phyloP scores from a whole-genome alignment of 1,139 yeast species.

The Trichomonascaceae sp. region DNA sequence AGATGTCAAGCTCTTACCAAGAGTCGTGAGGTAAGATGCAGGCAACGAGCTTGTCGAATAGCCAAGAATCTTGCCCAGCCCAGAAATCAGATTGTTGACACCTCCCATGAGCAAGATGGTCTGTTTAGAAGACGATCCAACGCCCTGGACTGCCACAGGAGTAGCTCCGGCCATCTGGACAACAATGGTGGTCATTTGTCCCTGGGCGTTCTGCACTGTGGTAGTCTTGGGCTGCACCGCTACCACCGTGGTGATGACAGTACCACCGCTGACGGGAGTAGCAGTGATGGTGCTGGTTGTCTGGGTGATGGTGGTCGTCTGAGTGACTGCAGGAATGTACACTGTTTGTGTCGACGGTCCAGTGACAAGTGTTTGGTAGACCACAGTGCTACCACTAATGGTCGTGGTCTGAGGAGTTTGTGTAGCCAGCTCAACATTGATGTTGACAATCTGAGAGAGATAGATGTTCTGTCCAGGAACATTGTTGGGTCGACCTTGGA shows the following conservation, averaged over 20 bases:
- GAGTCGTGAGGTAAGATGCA: neutral
- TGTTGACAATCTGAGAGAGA: too few relatives aligned
- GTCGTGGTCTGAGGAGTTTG: neutral
- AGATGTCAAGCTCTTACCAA: neutral
- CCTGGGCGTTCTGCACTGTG: neutral
- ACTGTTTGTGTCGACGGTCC: neutral
- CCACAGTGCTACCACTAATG: neutral
- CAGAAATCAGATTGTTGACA: neutral
- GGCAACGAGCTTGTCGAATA: neutral
- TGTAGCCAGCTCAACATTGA: neutral
- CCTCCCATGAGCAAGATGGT: neutral
- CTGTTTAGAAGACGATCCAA: neutral
- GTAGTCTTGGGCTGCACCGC: neutral
- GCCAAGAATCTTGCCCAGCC: neutral
- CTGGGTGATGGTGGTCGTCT: neutral
- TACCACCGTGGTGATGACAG: neutral
- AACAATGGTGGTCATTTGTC: neutral
- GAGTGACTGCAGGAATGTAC: neutral
- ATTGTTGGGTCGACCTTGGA: too few relatives aligned
- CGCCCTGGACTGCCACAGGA: neutral
- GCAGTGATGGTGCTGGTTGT: neutral
- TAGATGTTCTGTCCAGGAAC: too few relatives aligned
- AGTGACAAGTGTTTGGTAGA: neutral
- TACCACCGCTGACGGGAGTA: neutral
- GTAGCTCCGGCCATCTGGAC: neutral